Base-by-base conservation (phyloP, 78 protist genomes). In the Isochrysis galbana region DNA sequence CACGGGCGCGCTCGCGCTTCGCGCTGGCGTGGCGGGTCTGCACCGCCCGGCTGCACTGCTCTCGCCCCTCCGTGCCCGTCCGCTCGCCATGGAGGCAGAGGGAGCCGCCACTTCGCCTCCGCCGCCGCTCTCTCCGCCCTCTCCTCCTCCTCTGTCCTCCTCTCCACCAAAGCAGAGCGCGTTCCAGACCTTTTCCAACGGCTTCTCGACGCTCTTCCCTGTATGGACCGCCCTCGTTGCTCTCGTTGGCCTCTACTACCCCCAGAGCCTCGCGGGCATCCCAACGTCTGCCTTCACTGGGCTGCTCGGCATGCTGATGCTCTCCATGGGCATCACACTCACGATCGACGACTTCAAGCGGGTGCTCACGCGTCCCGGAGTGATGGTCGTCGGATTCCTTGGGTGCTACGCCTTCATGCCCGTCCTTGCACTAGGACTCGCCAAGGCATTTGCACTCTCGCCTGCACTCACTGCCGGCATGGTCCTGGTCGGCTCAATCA, bases 271-370 rank as follows among this genome's bases (percentile, higher is more conserved):
- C 11, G 2, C 74, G 39, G 19, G 91, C 77, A n/a, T 88, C 72
- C 19, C 51, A 32, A 88, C 91, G 46, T n/a, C 34, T 14, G 5
- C 4, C 77, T 88, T 88, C 67, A 88, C 91, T 38, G 91, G 77
- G 26, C 46, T 26, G 47, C 91, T 88, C 36, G 91, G 74, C 77
- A 26, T 88, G 91, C 91, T 88, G 42, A 88, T 88, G 91, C 91
- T 88, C 44, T 88, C 91, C 38, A 88, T 88, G 91, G 91, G 91
- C 47, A 88, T 88, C 67, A 88, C 91, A 11, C 74, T 88, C 41
- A 88, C 91, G 42, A 26, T 51, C 46, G 91, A 45, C 72, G 91
- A 88, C 74, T 88, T 88, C 72, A 54, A 39, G 80, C 51, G 67
- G 38, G 91, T 88, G 32, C 69, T 88, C 51, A 5, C 74, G 45